phyloP scores from a whole-genome alignment of 345 rosid species.

The Draba incana region DNA sequence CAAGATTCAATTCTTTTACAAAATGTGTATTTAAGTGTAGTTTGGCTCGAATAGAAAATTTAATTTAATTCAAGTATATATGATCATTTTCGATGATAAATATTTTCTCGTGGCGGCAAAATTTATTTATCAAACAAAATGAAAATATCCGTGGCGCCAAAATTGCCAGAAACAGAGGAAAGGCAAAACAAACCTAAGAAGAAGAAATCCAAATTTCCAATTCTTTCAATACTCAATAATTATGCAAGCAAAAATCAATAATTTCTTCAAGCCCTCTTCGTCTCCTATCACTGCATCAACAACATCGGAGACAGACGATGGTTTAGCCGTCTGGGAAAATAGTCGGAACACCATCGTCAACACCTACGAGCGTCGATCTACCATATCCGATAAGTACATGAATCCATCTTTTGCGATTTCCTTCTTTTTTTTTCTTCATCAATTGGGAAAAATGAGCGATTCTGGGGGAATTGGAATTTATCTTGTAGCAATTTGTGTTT shows the following conservation, averaged over 20 bases:
- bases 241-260: slow-evolving; percentile 78
- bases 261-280: slow-evolving; percentile 65
- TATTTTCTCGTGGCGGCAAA: neutral
- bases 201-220: neutral
- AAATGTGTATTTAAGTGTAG: too few relatives aligned
- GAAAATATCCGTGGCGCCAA: slow-evolving; percentile 23
- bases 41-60: too few relatives aligned
- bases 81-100: too few relatives aligned
- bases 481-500: neutral
- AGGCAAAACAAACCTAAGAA: neutral
- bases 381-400: slow-evolving; percentile 45
- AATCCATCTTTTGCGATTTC: neutral
- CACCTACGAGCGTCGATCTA: slow-evolving; percentile 58
- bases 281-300: neutral
- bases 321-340: slow-evolving; percentile 48
- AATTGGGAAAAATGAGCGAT: too few relatives aligned
- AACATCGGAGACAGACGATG: slow-evolving; percentile 45
- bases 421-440: neutral
- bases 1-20: too few relatives aligned
- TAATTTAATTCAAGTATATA: too few relatives aligned
- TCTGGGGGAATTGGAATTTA: neutral
- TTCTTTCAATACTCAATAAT: neutral
- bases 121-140: neutral
- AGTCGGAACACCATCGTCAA: slow-evolving; percentile 44
- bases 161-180: slow-evolving; percentile 19